A percentile compares a stretch with the other conserved stretches of the same genome.
Evolutionary conservation across 1,284 basidiomycete species (phyloP).

Genomic region (Fomitopsis schrenkii): DNA sequence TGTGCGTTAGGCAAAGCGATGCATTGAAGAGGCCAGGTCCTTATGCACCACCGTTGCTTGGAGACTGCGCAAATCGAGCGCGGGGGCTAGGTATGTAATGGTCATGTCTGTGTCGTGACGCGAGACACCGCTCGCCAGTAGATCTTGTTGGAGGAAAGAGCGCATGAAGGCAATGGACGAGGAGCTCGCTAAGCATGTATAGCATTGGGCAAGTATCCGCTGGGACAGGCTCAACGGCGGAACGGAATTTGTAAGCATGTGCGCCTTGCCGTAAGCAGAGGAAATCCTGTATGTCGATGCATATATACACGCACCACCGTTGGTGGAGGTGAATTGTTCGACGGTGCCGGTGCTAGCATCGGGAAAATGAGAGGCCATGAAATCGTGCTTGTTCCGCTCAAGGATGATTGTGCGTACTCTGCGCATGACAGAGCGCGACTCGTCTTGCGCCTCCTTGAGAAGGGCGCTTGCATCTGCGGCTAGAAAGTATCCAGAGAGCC

Average conservation of each 20-base stretch:
- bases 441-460: not conserved
- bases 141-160: not conserved
- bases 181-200: not conserved
- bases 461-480: not conserved
- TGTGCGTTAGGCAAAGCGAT: not conserved
- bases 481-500: not conserved
- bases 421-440: not conserved
- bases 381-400: not conserved
- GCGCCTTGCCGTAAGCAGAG: not conserved
- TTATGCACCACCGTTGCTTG: too few relatives aligned
- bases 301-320: not conserved
- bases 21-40: not conserved
- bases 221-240: not conserved
- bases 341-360: not conserved
- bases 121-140: not conserved
- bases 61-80: not conserved
- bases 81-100: not conserved
- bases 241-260: too few relatives aligned
- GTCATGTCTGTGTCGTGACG: not conserved
- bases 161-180: not conserved
- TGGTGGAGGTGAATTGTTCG: not conserved
- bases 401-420: not conserved
- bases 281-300: too few relatives aligned
- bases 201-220: not conserved
- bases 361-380: not conserved